A percentile compares a stretch with the other conserved stretches of the same genome.
Evolutionary conservation across 768 basidiomycete species (phyloP).

Genomic region (Boletus edulis): DNA sequence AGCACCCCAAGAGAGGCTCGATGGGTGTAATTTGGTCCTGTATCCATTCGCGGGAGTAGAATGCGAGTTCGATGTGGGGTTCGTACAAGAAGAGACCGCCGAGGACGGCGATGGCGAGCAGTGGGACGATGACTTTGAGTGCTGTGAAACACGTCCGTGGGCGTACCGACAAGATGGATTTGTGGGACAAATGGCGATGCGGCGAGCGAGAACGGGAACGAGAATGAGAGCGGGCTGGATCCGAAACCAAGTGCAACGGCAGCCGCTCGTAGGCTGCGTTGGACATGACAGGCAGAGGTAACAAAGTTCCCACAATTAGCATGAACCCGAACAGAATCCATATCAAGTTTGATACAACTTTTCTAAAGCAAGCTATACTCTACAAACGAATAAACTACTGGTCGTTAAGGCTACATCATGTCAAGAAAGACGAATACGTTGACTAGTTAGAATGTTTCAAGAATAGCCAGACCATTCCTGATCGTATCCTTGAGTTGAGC

Average conservation of each 20-base stretch:
- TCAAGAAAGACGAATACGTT: too few relatives aligned
- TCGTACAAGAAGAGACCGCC: constrained; percentile 65
- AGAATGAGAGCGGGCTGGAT: constrained; percentile 23
- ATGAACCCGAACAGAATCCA: too few relatives aligned
- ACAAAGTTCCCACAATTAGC: neutral
- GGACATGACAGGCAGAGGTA: constrained; percentile 30
- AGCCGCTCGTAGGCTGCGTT: constrained; percentile 46
- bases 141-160: constrained; percentile 38
- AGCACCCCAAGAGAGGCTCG: constrained; percentile 70
- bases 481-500: neutral
- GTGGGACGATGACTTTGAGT: constrained; percentile 45
- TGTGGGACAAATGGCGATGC: constrained; percentile 24
- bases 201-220: constrained; percentile 29
- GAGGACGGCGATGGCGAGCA: constrained; percentile 37
- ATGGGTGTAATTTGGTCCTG: constrained; percentile 65
- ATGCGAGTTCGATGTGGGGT: constrained; percentile 80
- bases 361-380: too few relatives aligned
- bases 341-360: too few relatives aligned
- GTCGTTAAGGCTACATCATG: too few relatives aligned
- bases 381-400: too few relatives aligned
- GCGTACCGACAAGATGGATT: constrained; percentile 27
- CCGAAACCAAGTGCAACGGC: constrained; percentile 45
- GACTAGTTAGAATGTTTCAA: too few relatives aligned
- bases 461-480: neutral
- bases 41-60: constrained; percentile 79